phyloP scores from a whole-genome alignment of 2,329 filamentous ascomycete species.

The Fusarium tupiense region DNA sequence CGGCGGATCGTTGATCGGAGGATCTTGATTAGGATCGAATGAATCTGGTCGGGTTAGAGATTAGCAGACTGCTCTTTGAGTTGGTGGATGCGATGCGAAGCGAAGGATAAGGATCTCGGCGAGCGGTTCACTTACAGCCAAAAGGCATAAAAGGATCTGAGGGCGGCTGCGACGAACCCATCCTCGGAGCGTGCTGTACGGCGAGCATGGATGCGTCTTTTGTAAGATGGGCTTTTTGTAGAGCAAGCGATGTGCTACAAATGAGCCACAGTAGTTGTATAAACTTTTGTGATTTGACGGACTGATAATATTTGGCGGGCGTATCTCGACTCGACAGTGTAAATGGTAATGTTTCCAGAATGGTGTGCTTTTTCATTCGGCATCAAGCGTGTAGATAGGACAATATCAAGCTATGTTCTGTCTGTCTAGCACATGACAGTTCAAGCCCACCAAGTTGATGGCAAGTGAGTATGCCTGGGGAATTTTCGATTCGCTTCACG shows the following conservation, averaged over 20 bases:
- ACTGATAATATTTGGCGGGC: not conserved
- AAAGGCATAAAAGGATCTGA: slow-evolving; percentile 68
- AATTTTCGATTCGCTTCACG: not conserved
- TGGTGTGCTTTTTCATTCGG: slow-evolving; percentile 1
- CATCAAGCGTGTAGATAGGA: slow-evolving; percentile 7
- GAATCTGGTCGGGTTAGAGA: slow-evolving; percentile 52
- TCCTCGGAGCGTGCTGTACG: slow-evolving; percentile 62
- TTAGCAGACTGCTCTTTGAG: slow-evolving; percentile 33
- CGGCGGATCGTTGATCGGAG: slow-evolving; percentile 63
- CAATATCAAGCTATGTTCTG: not conserved
- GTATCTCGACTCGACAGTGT: not conserved
- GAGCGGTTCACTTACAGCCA: slow-evolving; percentile 66
- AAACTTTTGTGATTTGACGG: not conserved
- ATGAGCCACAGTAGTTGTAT: slow-evolving; percentile 3
- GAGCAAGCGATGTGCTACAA: slow-evolving; percentile 8
- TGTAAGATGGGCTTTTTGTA: slow-evolving; percentile 13
- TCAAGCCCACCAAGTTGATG: not conserved
- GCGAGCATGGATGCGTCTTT: slow-evolving; percentile 65
- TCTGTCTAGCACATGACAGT: slow-evolving; percentile 8
- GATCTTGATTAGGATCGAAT: slow-evolving; percentile 56
- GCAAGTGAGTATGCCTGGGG: not conserved
- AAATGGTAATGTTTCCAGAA: not conserved
- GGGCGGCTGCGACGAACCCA: slow-evolving; percentile 67
- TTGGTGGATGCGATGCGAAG: not conserved
- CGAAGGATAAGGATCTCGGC: not conserved